Conservation (phyloP, 1,284 basidiomycete species). For the Cryptococcus deneoformans region DNA sequence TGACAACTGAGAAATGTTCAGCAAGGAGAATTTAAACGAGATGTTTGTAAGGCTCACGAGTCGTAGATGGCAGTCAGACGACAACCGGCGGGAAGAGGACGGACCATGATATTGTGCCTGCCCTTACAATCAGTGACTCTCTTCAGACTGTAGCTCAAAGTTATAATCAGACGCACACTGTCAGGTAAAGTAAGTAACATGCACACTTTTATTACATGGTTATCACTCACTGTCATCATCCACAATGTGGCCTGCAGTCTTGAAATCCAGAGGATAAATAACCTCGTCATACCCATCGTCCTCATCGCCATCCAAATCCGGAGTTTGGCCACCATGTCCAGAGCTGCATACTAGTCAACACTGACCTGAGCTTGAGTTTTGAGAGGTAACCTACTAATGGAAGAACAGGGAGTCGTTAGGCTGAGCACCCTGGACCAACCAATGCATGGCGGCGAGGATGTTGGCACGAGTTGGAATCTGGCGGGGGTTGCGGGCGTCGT, state of each 20-base stretch:
- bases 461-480: conserved; percentile 73
- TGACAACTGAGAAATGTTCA: conserved; percentile 24
- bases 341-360: conserved; percentile 24
- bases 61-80: conserved; percentile 88
- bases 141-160: too few relatives aligned
- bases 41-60: conserved; percentile 25
- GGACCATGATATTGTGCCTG: conserved; percentile 56
- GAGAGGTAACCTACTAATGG: conserved; percentile 54
- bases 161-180: not conserved
- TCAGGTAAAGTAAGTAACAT: conserved; percentile 8
- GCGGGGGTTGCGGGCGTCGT: conserved; percentile 63
- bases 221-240: conserved; percentile 54
- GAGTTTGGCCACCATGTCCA: conserved; percentile 79
- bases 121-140: too few relatives aligned
- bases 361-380: not conserved
- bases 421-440: conserved; percentile 74
- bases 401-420: conserved; percentile 90
- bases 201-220: conserved; percentile 6
- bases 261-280: conserved; percentile 81
- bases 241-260: conserved; percentile 69
- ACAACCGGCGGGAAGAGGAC: conserved; percentile 74
- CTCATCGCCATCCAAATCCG: conserved; percentile 60
- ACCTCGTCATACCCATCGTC: conserved; percentile 54
- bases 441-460: conserved; percentile 83
- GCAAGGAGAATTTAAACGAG: not conserved